Evolutionary conservation across 2,329 filamentous ascomycete genomes (phyloP), one percentile per base, ranked within the genome.

Genomic region (Phyllosticta citribraziliensis): DNA sequence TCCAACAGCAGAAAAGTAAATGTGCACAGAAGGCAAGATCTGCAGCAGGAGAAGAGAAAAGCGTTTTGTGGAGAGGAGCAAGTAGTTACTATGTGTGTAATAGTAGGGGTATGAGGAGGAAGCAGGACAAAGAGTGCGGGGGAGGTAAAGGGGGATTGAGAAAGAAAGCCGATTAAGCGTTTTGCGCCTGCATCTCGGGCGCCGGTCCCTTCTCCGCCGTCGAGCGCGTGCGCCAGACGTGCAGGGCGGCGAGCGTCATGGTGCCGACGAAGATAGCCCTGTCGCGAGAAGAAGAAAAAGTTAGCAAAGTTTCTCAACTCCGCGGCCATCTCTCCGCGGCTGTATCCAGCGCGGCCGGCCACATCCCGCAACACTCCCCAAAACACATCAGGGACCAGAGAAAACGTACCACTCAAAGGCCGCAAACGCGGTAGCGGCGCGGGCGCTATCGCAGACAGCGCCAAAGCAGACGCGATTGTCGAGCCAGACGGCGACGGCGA

Each of bases 401-500:
- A 30, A 56, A 24, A 56, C 73, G 60, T 69, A 76, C 81, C 81
- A 89, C 58, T 84, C 78, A 69, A 88, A 83, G 67, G 86, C 88
- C 5, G 80, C 85, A 67, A 90, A 86, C 0, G 82, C 87, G 9
- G 83, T 79, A 2, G 82, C 84, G 3, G 86, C 86, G 74, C 88
- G 84, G 9, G 82, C 75, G 11, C 82, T 76, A 53, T 79, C 78
- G 72, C 88, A 92, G 17, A 77, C 78, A 19, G 73, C 76, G 52
- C 78, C 77, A 52, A 76, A 78, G 69, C 84, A 86, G 61, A 81
- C 74, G 0, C 83, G 76, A 17, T 82, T 79, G 58, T 82, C 82
- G 62, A 91, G 74, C 60, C 79, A 79, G 20, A 85, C 86, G 0
- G 88, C 90, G 11, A 92, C 74, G 0, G 90, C 89, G 66, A 95